Evolutionary conservation across 371 early-diverging fungal genomes (phyloP), one percentile per base, ranked within the genome.

Genomic region (Saksenaea vasiformis): DNA sequence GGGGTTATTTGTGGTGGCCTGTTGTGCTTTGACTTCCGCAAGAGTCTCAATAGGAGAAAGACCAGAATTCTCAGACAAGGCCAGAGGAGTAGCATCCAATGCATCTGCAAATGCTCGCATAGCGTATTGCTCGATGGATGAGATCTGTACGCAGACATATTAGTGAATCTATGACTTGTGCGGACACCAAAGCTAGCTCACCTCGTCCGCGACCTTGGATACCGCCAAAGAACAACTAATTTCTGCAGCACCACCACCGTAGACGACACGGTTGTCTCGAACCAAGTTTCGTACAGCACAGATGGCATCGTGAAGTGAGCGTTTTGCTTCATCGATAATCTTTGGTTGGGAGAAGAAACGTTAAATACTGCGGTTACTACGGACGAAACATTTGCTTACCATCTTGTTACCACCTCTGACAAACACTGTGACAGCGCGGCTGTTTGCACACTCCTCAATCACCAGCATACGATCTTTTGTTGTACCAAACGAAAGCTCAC

Each of bases 171-270:
- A 15, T 22, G 14, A 27, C 11, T 24, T 69, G 43, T 7, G 7
- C 31, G 7, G 7, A 7, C 7, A 14, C 17, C 24, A 28, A n/a
- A 26, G n/a, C 26, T 38, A 47, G 31, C 19, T 54, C 53, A 85
- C 74, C 74, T 89, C 85, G 76, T 97, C 97, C 15, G 98, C 98
- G 41, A 91, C 96, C 68, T 89, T 87, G 47, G 91, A 84, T 31
- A 98, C 94, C 24, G 93, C 95, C 54, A 98, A 79, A 34, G 98
- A 90, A 78, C 94, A 93, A 66, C 94, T 85, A 68, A 99, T 93
- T 79, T 99, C 99, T 53, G 96, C 93, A 39, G 96, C 94, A 59
- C 99, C 99, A 65, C 99, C 99, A 62, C 99, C 99, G 78, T 99
- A 98, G 8, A 99, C 98, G 43, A 99, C 93, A 63, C 95, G 93